A percentile compares a stretch with the other conserved stretches of the same genome.
Evolutionary conservation across 176 grass and related monocot genomes (phyloP).

Genomic region (Panicum miliaceum): DNA sequence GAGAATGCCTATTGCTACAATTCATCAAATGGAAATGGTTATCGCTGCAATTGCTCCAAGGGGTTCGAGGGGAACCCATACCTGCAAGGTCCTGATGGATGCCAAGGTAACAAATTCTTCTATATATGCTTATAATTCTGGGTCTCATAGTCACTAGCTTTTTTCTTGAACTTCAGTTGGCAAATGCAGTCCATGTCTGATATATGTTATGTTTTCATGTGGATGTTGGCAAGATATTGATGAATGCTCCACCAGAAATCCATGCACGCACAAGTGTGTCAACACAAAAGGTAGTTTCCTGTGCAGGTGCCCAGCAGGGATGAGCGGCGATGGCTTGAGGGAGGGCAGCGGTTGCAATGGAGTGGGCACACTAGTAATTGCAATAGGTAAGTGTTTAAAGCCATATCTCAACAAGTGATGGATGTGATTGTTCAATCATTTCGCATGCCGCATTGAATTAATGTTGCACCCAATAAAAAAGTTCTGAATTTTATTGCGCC

Average conservation of each 20-base stretch:
- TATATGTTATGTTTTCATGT: constrained; percentile 24
- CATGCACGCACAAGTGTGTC: constrained; percentile 46
- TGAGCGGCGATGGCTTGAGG: constrained; percentile 42
- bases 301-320: constrained; percentile 55
- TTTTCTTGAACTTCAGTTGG: not conserved
- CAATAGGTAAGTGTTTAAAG: constrained; percentile 39
- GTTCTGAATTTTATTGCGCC: not conserved
- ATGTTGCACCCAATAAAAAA: not conserved
- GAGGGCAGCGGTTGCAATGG: constrained; percentile 49
- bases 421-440: not conserved
- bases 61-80: constrained; percentile 70
- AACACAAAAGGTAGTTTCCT: constrained; percentile 31
- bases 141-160: not conserved
- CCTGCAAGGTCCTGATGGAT: constrained; percentile 40
- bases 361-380: constrained; percentile 22
- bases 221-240: constrained; percentile 43
- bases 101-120: constrained; percentile 32
- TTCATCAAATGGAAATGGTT: constrained; percentile 48
- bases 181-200: constrained; percentile 3
- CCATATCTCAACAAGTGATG: not conserved
- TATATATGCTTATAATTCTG: not conserved
- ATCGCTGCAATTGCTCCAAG: constrained; percentile 50
- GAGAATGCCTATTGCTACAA: constrained; percentile 49
- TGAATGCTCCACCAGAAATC: constrained; percentile 36
- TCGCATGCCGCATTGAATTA: not conserved